Conservation (phyloP, 257 asterid species). For the Nicotiana attenuata region DNA sequence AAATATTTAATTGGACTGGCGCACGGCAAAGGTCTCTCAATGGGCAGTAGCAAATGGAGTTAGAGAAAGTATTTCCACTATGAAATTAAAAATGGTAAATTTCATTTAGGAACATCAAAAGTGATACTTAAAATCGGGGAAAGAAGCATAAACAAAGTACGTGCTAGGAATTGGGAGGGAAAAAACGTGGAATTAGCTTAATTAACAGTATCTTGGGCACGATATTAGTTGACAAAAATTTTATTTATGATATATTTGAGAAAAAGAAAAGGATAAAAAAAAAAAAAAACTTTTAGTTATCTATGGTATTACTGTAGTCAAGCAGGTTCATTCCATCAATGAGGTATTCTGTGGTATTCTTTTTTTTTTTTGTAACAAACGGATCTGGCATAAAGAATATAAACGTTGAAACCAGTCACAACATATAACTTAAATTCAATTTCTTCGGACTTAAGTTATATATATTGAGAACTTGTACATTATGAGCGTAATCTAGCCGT, state of each 20-base stretch:
- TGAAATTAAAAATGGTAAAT: background rate
- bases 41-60: background rate
- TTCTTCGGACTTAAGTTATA: too few relatives aligned
- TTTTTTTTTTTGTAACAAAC: too few relatives aligned
- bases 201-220: background rate
- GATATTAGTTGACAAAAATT: background rate
- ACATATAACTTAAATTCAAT: too few relatives aligned
- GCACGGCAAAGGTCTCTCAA: background rate
- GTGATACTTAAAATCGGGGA: background rate
- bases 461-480: too few relatives aligned
- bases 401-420: too few relatives aligned
- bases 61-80: constrained; percentile 13
- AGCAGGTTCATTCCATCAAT: too few relatives aligned
- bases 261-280: too few relatives aligned
- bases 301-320: too few relatives aligned
- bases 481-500: too few relatives aligned
- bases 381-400: too few relatives aligned
- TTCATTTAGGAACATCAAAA: background rate
- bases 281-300: too few relatives aligned
- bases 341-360: too few relatives aligned
- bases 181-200: background rate
- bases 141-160: background rate
- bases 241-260: background rate
- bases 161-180: background rate
- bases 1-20: background rate